Base-by-base conservation (phyloP, 1,284 basidiomycete genomes). In the Trichosporon sp. region DNA sequence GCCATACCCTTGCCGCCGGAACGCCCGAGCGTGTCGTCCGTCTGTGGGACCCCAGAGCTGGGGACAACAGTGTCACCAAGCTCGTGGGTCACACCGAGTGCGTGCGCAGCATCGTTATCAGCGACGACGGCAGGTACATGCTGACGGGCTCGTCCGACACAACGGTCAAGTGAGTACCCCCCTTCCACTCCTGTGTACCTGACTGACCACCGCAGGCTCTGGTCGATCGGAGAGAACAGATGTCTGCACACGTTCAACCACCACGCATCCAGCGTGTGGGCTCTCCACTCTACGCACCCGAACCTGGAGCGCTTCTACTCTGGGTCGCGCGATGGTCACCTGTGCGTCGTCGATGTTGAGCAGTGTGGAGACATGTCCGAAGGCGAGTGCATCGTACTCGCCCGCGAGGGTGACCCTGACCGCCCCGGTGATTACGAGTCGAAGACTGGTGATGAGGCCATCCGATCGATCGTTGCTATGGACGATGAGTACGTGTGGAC, bases 21-120 rank as follows among this genome's bases (percentile, higher is more conserved):
- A 91, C 91, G 4, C 94, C 96, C 0, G 95, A 97, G 74, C 85
- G 91, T 32, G 89, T 95, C 1, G 84, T 99, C 32, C 83, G 92
- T 19, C 83, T 97, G 64, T 99, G 92, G 92, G 96, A 99, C 76
- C 92, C 95, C 3, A 85, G 96, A 21, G 84, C 87, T 0, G 78
- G 80, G 1, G 75, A 74, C 52, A 88, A 86, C 76, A 85, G 88
- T 62, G 87, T 86, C 21, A 77, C 74, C 21, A 86, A 86, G 76
- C 83, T 96, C 3, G 90, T 95, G 3, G 96, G 95, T 0, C 96
- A 99, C 78, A 95, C 94, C 0, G 95, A 99, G 79, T 97, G 96
- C 72, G 92, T 99, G 59, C 86, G 95, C 4, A 87, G 91, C 1
- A 89, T 98, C 56, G 80, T 95, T 52, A 83, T 98, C 4, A 91